A percentile compares a stretch with the other conserved stretches of the same genome.
phyloP scores from a whole-genome alignment of 2,329 filamentous ascomycete species.

The Apiospora koreana region DNA sequence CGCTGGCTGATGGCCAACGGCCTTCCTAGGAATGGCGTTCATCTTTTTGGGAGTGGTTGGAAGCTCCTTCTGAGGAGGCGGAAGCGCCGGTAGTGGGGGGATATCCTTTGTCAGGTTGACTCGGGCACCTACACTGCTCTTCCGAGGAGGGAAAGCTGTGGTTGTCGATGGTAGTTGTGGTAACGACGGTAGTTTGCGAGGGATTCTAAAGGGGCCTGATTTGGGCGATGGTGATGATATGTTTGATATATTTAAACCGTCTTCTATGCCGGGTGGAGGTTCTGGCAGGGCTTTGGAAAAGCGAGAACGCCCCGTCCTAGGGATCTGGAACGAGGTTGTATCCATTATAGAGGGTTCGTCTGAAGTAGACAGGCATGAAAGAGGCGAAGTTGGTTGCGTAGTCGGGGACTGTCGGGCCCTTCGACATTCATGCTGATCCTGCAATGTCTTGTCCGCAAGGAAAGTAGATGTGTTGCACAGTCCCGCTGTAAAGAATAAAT shows the following conservation, averaged over 20 bases:
- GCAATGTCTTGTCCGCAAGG: neutral
- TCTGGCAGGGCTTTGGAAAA: constrained; percentile 60
- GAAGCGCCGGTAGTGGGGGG: constrained; percentile 35
- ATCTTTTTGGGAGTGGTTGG: constrained; percentile 26
- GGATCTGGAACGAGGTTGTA: constrained; percentile 29
- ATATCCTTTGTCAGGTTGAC: constrained; percentile 23
- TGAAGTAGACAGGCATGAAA: constrained; percentile 10
- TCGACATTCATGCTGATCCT: constrained; percentile 5
- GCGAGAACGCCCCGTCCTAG: constrained; percentile 49
- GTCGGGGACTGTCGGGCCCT: neutral
- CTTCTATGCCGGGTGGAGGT: constrained; percentile 40
- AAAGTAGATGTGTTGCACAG: neutral
- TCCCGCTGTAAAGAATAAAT: constrained; percentile 8
- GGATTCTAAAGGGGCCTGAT: constrained; percentile 23
- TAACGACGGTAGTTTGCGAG: constrained; percentile 25
- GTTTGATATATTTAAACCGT: constrained; percentile 11
- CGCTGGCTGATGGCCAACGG: constrained; percentile 25
- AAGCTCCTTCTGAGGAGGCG: constrained; percentile 23
- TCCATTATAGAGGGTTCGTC: constrained; percentile 24
- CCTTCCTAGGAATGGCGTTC: constrained; percentile 38
- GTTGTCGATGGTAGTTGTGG: constrained; percentile 15
- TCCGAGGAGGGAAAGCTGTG: constrained; percentile 27
- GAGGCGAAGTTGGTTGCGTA: constrained; percentile 12
- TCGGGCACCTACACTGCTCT: constrained; percentile 28
- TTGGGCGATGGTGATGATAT: constrained; percentile 12